Base-by-base conservation (phyloP, 176 grass and related monocot genomes). In the Oryza officinalis region DNA sequence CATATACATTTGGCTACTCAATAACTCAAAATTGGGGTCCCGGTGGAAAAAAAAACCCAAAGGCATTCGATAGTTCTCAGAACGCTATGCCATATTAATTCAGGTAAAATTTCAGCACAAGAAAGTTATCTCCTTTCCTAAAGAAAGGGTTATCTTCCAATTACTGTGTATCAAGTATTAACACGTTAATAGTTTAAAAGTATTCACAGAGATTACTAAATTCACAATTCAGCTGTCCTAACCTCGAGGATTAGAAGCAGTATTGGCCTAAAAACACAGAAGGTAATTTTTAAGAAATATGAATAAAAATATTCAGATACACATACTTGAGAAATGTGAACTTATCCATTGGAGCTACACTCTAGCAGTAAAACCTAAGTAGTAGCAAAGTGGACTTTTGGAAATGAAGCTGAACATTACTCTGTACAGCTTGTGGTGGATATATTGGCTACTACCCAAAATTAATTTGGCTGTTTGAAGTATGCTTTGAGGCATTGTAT, bases 391-490 rank as follows among this genome's bases (percentile, higher is more conserved):
- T 10, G 22, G 57, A 60, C 20, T 60, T 23, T 5, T 60, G 2
- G 18, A 60, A 23, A 23, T 60, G 22, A 60, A 60, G 8, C 20
- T 60, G 57, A 60, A 10, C 8, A 60, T 60, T 59, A 52, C 50
- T 2, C 50, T 57, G 18, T 57, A 57, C 52, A 57, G 52, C 20
- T 57, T 57, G 52, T n/a, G 52, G 20, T 20, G 2, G 6, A 8
- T 57, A 4, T 32, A 30, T 57, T 75, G 61, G 22, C 68, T 84
- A n/a, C n/a, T n/a, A 80, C 2, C 14, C 28, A 35, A 28, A 49
- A 84, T 84, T 60, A 80, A 92, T 84, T 43, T 91, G 92, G 83
- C 86, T 92, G 37, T 63, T 59, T 49, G 86, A 90, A 1, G 78
- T 81, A 35, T 82, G 83, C 75, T 92, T 94, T 26, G 57, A 83